phyloP scores from a whole-genome alignment of 169 alveolate genomes.

The Plasmodium ovale region DNA sequence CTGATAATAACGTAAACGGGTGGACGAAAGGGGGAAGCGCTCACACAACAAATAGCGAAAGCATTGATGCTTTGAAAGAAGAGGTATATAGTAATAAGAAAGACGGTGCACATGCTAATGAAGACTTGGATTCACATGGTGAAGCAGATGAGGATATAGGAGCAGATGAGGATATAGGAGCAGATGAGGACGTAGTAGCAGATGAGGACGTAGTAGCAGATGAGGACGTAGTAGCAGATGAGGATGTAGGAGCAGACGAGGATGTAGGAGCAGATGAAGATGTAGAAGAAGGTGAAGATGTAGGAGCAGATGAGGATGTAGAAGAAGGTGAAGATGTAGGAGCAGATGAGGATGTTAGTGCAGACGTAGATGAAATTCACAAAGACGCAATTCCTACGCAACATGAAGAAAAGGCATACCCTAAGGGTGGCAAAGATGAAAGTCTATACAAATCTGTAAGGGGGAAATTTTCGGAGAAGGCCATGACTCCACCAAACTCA shows the following conservation, averaged over 20 bases:
- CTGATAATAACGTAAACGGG: constrained; percentile 33
- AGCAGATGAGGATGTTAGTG: not conserved
- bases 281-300: too few relatives aligned
- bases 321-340: not conserved
- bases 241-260: not conserved
- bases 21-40: not conserved
- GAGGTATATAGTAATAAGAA: not conserved
- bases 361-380: not conserved
- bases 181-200: not conserved
- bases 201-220: not conserved
- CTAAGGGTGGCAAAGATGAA: not conserved
- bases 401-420: not conserved
- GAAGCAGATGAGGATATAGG: not conserved
- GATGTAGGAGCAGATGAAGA: not conserved
- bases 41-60: not conserved
- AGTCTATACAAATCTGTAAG: not conserved
- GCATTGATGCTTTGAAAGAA: not conserved
- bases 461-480: not conserved
- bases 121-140: not conserved
- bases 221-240: not conserved
- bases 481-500: not conserved
- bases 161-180: not conserved
- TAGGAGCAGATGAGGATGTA: not conserved
- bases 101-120: not conserved
- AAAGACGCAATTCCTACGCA: not conserved